Base-by-base conservation (phyloP, 2,329 filamentous ascomycete species). In the Pestalotiopsis sp. region DNA sequence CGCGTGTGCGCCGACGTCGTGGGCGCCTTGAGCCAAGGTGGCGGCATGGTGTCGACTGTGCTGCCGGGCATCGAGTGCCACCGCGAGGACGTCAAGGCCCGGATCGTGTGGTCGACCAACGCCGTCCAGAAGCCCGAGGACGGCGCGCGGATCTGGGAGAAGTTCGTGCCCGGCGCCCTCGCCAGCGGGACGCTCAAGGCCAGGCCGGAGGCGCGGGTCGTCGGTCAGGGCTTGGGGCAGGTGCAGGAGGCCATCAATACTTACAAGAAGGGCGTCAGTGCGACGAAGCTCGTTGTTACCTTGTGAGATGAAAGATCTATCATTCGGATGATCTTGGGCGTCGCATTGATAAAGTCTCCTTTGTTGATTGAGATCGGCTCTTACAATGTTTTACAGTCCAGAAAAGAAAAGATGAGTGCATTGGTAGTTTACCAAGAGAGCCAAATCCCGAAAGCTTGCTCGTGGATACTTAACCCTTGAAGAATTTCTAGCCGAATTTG, bases 241-340 rank as follows among this genome's bases (percentile, higher is more conserved):
- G 36, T 67, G 7, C 66, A 67, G 38, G 27, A 49, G 2, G 58
- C 57, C 0, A 49, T 67, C 5, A 58, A 67, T 27, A 20, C 45
- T 38, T 62, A 36, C 11, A 70, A 69, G 61, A 71, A 70, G 31
- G 71, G 71, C 1, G 56, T 70, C 23, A 69, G 68, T 31, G 68
- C 69, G 2, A 68, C 67, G 56, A 72, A 71, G 25, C 31, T 73
- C 17, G 74, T 68, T 25, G 66, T 63, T 6, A 36, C 49, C 1
- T 58, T 70, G 31, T 72, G 36, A 45, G 27, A 12, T 14, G 31
- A 13, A 14, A 13, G 23, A 14, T 27, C 27, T 27, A 39, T 36
- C 1, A 61, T 36, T 41, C 6, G 13, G 17, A n/a, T 31, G 27
- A 31, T 17, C 13, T 27, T 38, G 59, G 9, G 12, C 57, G 57